Evolutionary conservation across 2,329 filamentous ascomycete species (phyloP), one percentile per base, ranked within the genome.

Genomic region (Hymenoscyphus fructigenus): DNA sequence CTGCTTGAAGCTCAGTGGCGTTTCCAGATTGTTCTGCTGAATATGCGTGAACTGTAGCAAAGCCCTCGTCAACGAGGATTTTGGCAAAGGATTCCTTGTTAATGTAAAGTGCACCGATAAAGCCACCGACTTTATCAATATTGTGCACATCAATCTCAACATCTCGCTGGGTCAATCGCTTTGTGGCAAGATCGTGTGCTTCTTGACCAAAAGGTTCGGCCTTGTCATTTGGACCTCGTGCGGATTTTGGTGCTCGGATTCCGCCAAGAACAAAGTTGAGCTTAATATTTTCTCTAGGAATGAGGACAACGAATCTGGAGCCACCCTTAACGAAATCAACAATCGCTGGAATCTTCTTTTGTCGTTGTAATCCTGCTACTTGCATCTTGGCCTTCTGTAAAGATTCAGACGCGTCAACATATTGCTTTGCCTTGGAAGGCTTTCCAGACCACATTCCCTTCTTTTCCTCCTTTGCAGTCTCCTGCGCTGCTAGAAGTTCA

Each of bases 261-360:
- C 95, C 94, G 61, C 91, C 94, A 58, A 99, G 87, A 3, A 99
- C 93, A 76, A 99, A 89, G 1, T 94, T 99, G 66, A 99, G 83
- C 82, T 97, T 98, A 75, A 94, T 89, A 73, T 92, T 93, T 76
- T 99, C 95, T 41, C 93, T 90, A 57, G 95, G 94, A 59, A 99
- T 88, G 10, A 99, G 82, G 41, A 99, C 84, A 29, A 92, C 96
- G 79, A 98, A 99, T 70, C 95, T 88, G 50, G 93, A 96, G 34
- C 91, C 95, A n/a, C 93, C 91, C 80, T 98, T 97, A 82, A 96
- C 95, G 77, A 96, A 99, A 78, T 99, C 95, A 53, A 99, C 93
- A 71, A 99, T 84, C 12, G 91, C 95, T 7, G 95, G 93, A 3
- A 98, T 89, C 78, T 91, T 94, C 83, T 92, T 94, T 78, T 97